Evolutionary conservation across 805 yeast genomes (phyloP).

Genomic region (Candida cerambycidarum): DNA sequence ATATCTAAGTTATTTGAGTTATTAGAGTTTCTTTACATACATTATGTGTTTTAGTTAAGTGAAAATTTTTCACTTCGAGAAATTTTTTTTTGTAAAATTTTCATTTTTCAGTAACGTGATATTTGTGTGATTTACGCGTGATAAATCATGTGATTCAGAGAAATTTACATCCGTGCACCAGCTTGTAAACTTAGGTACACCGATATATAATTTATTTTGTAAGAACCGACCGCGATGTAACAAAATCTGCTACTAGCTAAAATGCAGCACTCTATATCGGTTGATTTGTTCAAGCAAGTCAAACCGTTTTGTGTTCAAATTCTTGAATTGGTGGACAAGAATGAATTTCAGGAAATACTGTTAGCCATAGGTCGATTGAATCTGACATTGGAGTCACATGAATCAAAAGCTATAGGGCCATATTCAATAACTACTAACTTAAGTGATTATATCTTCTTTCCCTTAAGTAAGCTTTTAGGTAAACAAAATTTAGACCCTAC

Average conservation of each 20-base stretch:
- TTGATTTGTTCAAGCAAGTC: conserved; percentile 1
- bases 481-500: conserved; percentile 22
- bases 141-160: background rate
- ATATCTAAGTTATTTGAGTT: conserved; percentile 6
- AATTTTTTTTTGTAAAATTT: background rate
- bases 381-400: conserved; percentile 18
- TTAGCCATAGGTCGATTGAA: conserved; percentile 7
- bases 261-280: conserved; percentile 4
- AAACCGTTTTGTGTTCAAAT: conserved; percentile 3
- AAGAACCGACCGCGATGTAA: background rate
- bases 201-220: background rate
- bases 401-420: conserved; percentile 4
- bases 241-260: background rate
- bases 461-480: conserved; percentile 34
- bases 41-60: background rate
- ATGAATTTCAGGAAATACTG: conserved; percentile 9
- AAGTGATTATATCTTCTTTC: conserved; percentile 44
- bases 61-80: conserved; percentile 4
- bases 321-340: conserved; percentile 3
- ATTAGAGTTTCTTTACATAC: conserved; percentile 2
- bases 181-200: background rate
- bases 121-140: background rate
- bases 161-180: background rate
- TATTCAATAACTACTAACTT: conserved; percentile 30
- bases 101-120: background rate